Conservation (phyloP, 2,329 filamentous ascomycete genomes). For the Arthrocladium fulminans region DNA sequence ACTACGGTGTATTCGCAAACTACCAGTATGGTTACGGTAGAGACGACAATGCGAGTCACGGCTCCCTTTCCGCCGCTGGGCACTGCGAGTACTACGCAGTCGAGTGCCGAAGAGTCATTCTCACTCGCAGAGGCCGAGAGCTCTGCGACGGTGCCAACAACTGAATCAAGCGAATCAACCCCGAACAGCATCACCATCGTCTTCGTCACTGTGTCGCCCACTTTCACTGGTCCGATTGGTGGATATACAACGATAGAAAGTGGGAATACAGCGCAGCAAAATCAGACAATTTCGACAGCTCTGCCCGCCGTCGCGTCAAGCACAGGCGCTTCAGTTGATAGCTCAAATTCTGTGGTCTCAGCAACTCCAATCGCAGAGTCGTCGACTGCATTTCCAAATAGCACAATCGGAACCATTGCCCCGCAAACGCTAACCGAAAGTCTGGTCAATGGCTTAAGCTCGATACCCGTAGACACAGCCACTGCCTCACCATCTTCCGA, state of each 20-base stretch:
- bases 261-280: constrained; percentile 2
- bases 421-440: not conserved
- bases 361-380: not conserved
- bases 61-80: not conserved
- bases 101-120: not conserved
- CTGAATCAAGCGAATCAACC: not conserved
- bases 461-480: constrained; percentile 2
- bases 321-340: not conserved
- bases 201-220: constrained; percentile 44
- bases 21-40: constrained; percentile 10
- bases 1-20: constrained; percentile 12
- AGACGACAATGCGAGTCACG: constrained; percentile 13
- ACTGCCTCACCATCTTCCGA: not conserved
- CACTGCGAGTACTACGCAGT: not conserved
- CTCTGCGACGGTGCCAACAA: not conserved
- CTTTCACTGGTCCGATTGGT: constrained; percentile 42
- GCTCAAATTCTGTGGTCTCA: not conserved
- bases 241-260: constrained; percentile 30
- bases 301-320: not conserved
- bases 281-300: constrained; percentile 3
- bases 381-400: too few relatives aligned
- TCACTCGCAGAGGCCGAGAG: not conserved
- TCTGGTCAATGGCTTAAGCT: constrained; percentile 2
- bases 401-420: too few relatives aligned
- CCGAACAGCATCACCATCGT: constrained; percentile 27